Evolutionary conservation across 1,139 yeast genomes (phyloP), one percentile per base, ranked within the genome.

Genomic region (Torulaspora globosa): DNA sequence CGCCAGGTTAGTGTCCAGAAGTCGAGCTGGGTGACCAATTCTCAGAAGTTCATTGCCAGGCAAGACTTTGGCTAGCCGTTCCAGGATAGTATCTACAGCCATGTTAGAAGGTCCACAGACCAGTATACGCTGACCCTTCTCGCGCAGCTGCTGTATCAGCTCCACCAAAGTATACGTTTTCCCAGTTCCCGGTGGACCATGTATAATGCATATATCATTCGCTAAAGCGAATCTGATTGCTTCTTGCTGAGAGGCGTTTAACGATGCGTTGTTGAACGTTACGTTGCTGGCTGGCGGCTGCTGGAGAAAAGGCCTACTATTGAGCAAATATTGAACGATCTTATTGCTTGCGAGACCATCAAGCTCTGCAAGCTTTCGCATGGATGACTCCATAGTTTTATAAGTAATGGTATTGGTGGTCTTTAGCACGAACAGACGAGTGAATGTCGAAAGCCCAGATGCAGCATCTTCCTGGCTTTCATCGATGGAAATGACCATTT

Each of bases 91-190:
- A 65, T 92, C 97, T 0, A 89, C 96, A 0, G 97, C 82, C n/a
- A 89, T 83, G 62, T 92, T 92, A 0, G 97, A 90, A 0, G 97
- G 96, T 0, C 97, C 97, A 68, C 97, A 90, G 0, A 92, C 94
- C 34, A 92, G 70, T 0, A 92, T 82, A 43, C 92, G 71, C 54
- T 84, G 82, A 7, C 81, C 80, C 11, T 69, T 69, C 12, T 70
- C 71, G 0, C 83, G 75, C 46, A 88, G 69, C 60, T 90, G 97
- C 41, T 84, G 78, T 33, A 89, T 82, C 9, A 87, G 69, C 58
- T 92, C 97, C n/a, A 90, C 80, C 7, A 92, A 59, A 0, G 97
- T 90, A 52, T 83, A 83, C 0, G 98, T 92, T 58, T 83, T 83
- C 14, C 90, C 90, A 0, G 89, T 83, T 0, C 90, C 90, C 1